phyloP scores from a whole-genome alignment of 345 rosid genomes.

The Eucalyptus globulus region DNA sequence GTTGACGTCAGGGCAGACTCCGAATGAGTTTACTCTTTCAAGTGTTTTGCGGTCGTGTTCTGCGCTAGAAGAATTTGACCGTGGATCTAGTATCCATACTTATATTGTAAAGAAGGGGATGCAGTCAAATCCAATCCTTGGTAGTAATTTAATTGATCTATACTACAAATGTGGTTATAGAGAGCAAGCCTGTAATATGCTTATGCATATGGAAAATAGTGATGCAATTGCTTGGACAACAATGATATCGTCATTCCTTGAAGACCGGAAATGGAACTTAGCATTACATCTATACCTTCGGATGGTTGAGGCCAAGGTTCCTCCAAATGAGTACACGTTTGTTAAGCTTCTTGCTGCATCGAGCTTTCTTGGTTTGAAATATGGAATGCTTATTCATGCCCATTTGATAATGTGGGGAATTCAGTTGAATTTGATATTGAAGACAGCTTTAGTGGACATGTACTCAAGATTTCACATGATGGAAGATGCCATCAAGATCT shows the following conservation, averaged over 20 bases:
- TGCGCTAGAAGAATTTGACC: constrained; percentile 19
- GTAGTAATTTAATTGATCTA: constrained; percentile 38
- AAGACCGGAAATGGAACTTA: constrained; percentile 27
- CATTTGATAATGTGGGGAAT: constrained; percentile 31
- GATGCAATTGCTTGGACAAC: constrained; percentile 63
- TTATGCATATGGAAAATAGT: constrained; percentile 14
- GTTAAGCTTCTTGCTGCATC: constrained; percentile 42
- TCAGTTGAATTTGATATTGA: constrained; percentile 40
- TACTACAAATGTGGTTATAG: constrained; percentile 36
- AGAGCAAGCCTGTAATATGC: constrained; percentile 31
- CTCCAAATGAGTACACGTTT: constrained; percentile 51
- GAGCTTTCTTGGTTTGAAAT: constrained; percentile 24
- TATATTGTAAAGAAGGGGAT: constrained; percentile 38
- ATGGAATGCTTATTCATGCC: constrained; percentile 42
- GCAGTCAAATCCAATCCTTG: constrained; percentile 20
- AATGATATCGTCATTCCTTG: constrained; percentile 45
- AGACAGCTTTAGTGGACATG: constrained; percentile 51
- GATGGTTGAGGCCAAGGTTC: constrained; percentile 39
- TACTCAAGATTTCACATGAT: constrained; percentile 35
- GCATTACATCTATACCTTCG: constrained; percentile 33
- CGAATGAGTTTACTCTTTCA: constrained; percentile 62
- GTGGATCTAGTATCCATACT: constrained; percentile 39
- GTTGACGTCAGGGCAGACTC: constrained; percentile 22
- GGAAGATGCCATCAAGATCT: constrained; percentile 35
- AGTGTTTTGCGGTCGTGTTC: constrained; percentile 38